phyloP scores from a whole-genome alignment of 2,329 filamentous ascomycete species.

The Tothia fuscella region DNA sequence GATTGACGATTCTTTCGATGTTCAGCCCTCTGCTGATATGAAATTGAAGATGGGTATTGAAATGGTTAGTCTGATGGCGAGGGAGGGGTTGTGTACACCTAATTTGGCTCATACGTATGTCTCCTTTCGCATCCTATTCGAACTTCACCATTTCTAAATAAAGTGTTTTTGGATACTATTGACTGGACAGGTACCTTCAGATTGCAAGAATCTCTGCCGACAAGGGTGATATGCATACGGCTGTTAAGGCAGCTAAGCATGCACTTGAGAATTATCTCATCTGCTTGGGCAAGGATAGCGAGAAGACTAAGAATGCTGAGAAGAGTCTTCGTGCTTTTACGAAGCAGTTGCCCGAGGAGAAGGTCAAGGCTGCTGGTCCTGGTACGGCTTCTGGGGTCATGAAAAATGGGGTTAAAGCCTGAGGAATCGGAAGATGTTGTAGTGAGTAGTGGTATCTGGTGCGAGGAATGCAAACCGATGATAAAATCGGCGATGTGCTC shows the following conservation, averaged over 20 bases:
- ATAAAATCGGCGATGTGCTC: too few relatives aligned
- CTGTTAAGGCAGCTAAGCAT: conserved; percentile 3
- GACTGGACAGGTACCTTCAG: neutral
- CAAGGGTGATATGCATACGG: neutral
- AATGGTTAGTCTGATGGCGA: conserved; percentile 3
- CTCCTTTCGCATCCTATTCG: too few relatives aligned
- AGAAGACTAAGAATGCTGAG: conserved; percentile 1
- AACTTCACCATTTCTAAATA: too few relatives aligned
- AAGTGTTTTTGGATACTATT: neutral
- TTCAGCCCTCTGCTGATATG: neutral
- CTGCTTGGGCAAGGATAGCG: conserved; percentile 3
- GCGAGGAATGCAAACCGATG: too few relatives aligned
- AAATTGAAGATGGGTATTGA: neutral
- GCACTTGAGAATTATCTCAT: conserved; percentile 2
- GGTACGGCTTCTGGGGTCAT: too few relatives aligned
- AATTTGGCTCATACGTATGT: conserved; percentile 4
- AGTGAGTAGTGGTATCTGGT: too few relatives aligned
- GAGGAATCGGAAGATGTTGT: too few relatives aligned
- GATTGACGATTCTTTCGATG: neutral
- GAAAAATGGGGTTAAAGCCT: too few relatives aligned
- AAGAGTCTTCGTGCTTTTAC: conserved; percentile 5
- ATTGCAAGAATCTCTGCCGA: conserved; percentile 3
- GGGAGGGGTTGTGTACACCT: conserved; percentile 3
- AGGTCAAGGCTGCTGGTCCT: too few relatives aligned
- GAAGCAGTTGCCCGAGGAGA: too few relatives aligned